A percentile compares a stretch with the other conserved stretches of the same genome.
phyloP scores from a whole-genome alignment of 139 green algal genomes.

The Dunaliella sp. region DNA sequence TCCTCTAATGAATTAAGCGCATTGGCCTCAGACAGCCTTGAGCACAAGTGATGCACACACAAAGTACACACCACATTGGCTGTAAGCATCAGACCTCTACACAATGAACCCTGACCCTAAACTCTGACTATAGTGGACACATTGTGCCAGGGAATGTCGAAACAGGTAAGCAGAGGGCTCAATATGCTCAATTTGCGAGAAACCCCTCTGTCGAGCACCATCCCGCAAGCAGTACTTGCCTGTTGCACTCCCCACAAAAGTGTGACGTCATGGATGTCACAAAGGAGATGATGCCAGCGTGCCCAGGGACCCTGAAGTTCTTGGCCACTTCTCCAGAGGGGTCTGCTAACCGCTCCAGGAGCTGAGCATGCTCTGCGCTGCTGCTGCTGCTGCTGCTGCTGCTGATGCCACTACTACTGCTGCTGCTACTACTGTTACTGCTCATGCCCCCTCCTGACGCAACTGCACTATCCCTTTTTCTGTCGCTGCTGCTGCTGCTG shows the following conservation, averaged over 20 bases:
- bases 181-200: too few species aligned
- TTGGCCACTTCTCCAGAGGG: constrained; percentile 85
- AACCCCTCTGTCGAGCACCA: too few species aligned
- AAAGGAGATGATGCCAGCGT: constrained; percentile 86
- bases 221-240: too few species aligned
- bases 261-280: constrained; percentile 95
- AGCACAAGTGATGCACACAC: too few species aligned
- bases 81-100: too few species aligned
- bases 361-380: background rate
- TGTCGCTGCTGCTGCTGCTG: background rate
- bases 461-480: background rate
- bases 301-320: constrained; percentile 83
- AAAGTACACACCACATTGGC: too few species aligned
- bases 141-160: too few species aligned
- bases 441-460: background rate
- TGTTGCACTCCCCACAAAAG: constrained; percentile 94
- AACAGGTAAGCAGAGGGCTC: too few species aligned
- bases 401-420: constrained; percentile 8
- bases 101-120: too few species aligned
- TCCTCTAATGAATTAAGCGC: too few species aligned
- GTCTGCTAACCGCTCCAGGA: constrained; percentile 59
- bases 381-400: constrained; percentile 14
- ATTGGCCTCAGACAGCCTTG: too few species aligned
- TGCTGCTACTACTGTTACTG: background rate
- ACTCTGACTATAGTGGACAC: too few species aligned